Percentiles rank a stretch among this genome's conserved stretches.
phyloP scores from a whole-genome alignment of 805 yeast species.

The Saccharomycopsis synnaedendra region DNA sequence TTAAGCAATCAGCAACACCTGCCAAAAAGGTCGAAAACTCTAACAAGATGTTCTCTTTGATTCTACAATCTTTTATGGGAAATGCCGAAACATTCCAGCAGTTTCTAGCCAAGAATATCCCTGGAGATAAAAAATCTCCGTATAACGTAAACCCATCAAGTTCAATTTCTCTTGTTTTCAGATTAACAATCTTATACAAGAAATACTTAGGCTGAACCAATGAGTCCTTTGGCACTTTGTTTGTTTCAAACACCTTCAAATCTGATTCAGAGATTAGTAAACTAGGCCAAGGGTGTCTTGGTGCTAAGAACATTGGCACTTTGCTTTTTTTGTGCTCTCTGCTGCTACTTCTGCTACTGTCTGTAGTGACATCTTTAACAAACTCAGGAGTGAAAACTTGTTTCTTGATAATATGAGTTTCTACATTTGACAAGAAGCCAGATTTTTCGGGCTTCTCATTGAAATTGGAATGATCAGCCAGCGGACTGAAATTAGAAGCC shows the following conservation, averaged over 20 bases:
- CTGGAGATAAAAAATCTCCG: slow-evolving; percentile 11
- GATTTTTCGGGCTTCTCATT: too few relatives aligned
- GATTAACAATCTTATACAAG: slow-evolving; percentile 10
- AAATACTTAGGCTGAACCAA: slow-evolving; percentile 10
- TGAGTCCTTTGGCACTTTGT: slow-evolving; percentile 5
- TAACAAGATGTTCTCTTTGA: slow-evolving; percentile 13
- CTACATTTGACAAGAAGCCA: too few relatives aligned
- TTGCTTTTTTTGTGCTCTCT: background rate
- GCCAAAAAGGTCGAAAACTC: slow-evolving; percentile 9
- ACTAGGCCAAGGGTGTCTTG: too few relatives aligned
- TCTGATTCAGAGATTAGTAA: background rate
- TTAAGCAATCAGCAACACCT: background rate
- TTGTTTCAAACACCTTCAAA: background rate
- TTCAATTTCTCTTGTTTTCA: background rate
- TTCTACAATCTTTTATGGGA: slow-evolving; percentile 5
- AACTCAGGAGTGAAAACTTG: too few relatives aligned
- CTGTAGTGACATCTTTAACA: too few relatives aligned
- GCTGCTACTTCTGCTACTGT: too few relatives aligned
- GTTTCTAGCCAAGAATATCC: slow-evolving; percentile 8
- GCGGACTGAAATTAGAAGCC: too few relatives aligned
- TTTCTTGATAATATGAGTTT: too few relatives aligned
- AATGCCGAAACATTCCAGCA: slow-evolving; percentile 6
- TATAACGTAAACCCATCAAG: background rate
- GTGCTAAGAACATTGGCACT: background rate
- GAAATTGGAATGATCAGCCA: too few relatives aligned